Evolutionary conservation across 352 stramenopile genomes (phyloP).

Genomic region (Globisporangium recalcitrans): DNA sequence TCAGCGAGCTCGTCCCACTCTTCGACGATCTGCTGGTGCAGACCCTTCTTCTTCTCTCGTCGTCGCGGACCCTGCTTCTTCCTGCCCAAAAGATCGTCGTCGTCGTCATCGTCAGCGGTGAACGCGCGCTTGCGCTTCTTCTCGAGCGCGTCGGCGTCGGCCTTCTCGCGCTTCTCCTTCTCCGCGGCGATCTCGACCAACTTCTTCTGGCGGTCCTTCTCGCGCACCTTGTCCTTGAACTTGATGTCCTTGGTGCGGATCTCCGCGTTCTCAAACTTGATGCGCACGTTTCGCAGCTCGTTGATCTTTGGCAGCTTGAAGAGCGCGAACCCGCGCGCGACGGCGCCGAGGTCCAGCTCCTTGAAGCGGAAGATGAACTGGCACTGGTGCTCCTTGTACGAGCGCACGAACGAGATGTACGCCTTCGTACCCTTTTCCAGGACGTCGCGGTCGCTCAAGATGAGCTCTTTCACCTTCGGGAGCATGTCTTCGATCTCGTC

Average conservation of each 20-base stretch:
- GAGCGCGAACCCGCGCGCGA: constrained; percentile 86
- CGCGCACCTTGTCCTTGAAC: constrained; percentile 94
- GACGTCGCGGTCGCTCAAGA: constrained; percentile 93
- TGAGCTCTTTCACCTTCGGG: constrained; percentile 84
- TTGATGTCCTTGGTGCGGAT: constrained; percentile 91
- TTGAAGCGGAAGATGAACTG: constrained; percentile 99
- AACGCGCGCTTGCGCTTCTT: constrained; percentile 56
- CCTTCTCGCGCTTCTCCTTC: constrained; percentile 61
- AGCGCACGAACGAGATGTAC: constrained; percentile 98
- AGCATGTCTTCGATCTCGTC: constrained; percentile 80
- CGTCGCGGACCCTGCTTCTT: constrained; percentile 64
- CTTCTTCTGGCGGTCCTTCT: constrained; percentile 96
- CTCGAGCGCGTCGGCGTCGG: constrained; percentile 40
- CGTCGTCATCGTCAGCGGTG: constrained; percentile 46
- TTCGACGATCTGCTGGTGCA: constrained; percentile 95
- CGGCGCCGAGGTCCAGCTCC: constrained; percentile 92
- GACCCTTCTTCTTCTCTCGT: constrained; percentile 94
- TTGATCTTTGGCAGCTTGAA: constrained; percentile 86
- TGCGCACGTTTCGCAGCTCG: constrained; percentile 72
- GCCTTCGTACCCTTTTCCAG: constrained; percentile 98
- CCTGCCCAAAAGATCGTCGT: constrained; percentile 43
- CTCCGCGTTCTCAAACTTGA: constrained; percentile 80
- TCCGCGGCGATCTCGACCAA: constrained; percentile 72
- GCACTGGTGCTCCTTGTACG: constrained; percentile 99
- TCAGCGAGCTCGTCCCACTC: constrained; percentile 99